Percentiles rank a stretch among this genome's conserved stretches.
Conservation (phyloP, 176 grass and related monocot genomes). For the Elaeis guineensis region DNA sequence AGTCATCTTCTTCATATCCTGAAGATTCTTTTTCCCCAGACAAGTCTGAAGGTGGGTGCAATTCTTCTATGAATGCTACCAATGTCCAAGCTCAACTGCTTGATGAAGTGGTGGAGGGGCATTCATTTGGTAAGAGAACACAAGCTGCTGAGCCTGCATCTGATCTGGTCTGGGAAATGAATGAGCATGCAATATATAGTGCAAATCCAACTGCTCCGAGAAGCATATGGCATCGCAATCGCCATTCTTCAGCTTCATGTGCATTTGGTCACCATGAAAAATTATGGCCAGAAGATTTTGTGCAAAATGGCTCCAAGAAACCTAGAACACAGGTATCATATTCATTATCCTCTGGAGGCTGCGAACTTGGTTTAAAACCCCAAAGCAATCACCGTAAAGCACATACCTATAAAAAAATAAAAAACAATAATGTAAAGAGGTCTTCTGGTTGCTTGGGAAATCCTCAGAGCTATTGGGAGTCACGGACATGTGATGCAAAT, state of each 20-base stretch:
- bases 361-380: constrained; percentile 44
- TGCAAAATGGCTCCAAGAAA: constrained; percentile 46
- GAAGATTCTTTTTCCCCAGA: constrained; percentile 15
- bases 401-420: constrained; percentile 35
- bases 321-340: constrained; percentile 43
- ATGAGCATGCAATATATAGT: constrained; percentile 34
- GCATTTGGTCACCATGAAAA: constrained; percentile 57
- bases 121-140: constrained; percentile 28
- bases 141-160: constrained; percentile 23
- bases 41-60: constrained; percentile 19
- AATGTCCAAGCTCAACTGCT: constrained; percentile 17
- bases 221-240: constrained; percentile 53
- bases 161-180: constrained; percentile 52
- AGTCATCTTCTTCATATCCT: constrained; percentile 18
- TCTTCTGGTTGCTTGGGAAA: constrained; percentile 39
- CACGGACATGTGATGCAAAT: constrained; percentile 72
- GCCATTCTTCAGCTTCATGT: constrained; percentile 58
- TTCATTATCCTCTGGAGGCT: constrained; percentile 37
- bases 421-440: constrained; percentile 31
- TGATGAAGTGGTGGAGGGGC: constrained; percentile 21
- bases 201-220: constrained; percentile 80
- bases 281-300: constrained; percentile 45
- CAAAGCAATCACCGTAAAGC: constrained; percentile 46
- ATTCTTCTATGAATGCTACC: constrained; percentile 21
- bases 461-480: constrained; percentile 31